phyloP scores from a whole-genome alignment of 1,284 basidiomycete genomes.

The Ustilago vetiveriae region DNA sequence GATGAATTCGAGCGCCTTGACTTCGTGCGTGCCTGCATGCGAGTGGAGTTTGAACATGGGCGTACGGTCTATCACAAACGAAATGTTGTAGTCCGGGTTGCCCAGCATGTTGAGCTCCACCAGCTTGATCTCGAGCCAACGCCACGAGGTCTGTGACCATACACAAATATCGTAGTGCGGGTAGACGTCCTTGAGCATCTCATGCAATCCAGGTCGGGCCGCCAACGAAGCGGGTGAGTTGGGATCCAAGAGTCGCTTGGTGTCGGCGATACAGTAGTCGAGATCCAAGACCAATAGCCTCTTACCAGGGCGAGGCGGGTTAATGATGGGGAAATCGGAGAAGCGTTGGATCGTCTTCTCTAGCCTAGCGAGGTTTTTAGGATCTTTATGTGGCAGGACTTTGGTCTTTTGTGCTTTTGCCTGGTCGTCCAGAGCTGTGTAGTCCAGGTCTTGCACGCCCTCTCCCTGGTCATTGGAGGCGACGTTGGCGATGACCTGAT shows the following conservation, averaged over 20 bases:
- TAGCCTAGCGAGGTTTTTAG: constrained; percentile 46
- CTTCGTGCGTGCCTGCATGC: constrained; percentile 75
- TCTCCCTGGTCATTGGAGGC: constrained; percentile 24
- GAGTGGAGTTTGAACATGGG: constrained; percentile 90
- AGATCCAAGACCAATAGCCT: constrained; percentile 84
- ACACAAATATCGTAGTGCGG: constrained; percentile 64
- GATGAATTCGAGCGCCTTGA: constrained; percentile 66
- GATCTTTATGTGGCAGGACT: constrained; percentile 24
- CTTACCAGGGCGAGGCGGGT: constrained; percentile 63
- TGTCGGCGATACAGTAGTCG: constrained; percentile 73
- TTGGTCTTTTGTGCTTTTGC: constrained; percentile 14
- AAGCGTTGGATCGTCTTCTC: constrained; percentile 52
- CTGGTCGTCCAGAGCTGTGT: constrained; percentile 28
- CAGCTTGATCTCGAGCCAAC: constrained; percentile 90
- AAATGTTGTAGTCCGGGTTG: constrained; percentile 45
- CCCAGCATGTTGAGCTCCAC: constrained; percentile 83
- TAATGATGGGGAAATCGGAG: constrained; percentile 52
- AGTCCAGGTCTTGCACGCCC: constrained; percentile 36
- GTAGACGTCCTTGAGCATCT: constrained; percentile 72
- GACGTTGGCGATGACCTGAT: constrained; percentile 71
- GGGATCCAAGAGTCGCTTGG: constrained; percentile 72
- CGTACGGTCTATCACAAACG: constrained; percentile 76
- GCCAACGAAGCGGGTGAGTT: constrained; percentile 80
- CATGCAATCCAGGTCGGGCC: constrained; percentile 82
- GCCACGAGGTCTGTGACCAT: constrained; percentile 76